phyloP scores from a whole-genome alignment of 2,329 filamentous ascomycete genomes.

The Ophiostoma pallidulum region DNA sequence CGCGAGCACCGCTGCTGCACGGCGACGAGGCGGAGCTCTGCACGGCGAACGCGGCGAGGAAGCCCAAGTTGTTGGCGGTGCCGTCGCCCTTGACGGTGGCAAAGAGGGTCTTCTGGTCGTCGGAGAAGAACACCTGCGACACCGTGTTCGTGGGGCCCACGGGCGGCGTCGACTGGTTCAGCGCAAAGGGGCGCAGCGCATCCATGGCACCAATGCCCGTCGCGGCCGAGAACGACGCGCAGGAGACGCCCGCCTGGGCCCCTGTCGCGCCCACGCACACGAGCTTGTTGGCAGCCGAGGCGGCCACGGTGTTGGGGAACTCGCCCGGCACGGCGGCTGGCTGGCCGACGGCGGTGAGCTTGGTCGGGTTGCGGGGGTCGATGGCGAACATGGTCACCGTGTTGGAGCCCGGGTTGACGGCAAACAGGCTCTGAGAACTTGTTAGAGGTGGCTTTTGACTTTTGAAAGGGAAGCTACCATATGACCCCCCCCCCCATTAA shows the following conservation, averaged over 20 bases:
- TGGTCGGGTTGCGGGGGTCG: constrained; percentile 30
- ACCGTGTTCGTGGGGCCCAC: constrained; percentile 48
- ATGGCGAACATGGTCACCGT: constrained; percentile 41
- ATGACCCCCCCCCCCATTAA: no score
- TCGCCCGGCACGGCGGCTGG: constrained; percentile 37
- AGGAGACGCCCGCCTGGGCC: constrained; percentile 35
- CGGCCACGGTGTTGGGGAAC: constrained; percentile 43
- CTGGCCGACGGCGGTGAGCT: constrained; percentile 34
- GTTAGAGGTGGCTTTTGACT: no score
- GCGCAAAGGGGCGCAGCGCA: constrained; percentile 34
- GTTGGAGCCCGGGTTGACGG: constrained; percentile 44
- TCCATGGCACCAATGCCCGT: constrained; percentile 36
- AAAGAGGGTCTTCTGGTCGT: constrained; percentile 41
- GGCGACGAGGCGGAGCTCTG: no score
- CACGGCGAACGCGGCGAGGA: constrained; percentile 43
- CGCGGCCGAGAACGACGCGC: constrained; percentile 27
- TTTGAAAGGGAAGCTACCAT: no score
- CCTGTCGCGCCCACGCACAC: constrained; percentile 40
- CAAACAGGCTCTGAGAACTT: constrained; percentile 37
- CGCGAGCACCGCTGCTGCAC: constrained; percentile 7
- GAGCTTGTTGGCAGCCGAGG: constrained; percentile 31
- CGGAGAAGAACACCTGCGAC: constrained; percentile 51
- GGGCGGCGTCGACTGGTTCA: constrained; percentile 49
- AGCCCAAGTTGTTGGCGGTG: constrained; percentile 44
- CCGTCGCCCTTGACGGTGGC: constrained; percentile 54